Conservation (phyloP, 345 rosid genomes). For the Excoecaria agallocha region DNA sequence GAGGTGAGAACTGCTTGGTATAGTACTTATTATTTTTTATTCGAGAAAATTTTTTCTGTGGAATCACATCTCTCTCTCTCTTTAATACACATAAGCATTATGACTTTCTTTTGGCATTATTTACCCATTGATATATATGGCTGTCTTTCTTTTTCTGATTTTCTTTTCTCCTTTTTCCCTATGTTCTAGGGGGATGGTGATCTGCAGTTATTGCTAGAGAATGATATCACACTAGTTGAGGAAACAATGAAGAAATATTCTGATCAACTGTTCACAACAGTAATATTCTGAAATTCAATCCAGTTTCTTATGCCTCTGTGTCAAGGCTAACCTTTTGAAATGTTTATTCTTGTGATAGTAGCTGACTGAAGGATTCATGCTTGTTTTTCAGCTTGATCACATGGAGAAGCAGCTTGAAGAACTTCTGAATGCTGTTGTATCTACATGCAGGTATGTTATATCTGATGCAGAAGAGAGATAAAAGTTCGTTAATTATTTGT, state of each 20-base stretch:
- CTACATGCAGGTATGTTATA: constrained; percentile 24
- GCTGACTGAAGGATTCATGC: constrained; percentile 4
- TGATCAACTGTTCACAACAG: constrained; percentile 37
- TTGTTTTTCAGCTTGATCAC: constrained; percentile 38
- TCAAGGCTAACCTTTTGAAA: background rate
- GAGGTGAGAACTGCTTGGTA: constrained; percentile 22
- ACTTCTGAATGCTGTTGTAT: constrained; percentile 39
- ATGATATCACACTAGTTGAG: constrained; percentile 31
- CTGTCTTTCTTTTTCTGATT: background rate
- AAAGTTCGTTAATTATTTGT: background rate
- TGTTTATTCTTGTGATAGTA: constrained; percentile 2
- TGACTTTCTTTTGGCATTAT: background rate
- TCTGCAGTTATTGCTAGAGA: constrained; percentile 43
- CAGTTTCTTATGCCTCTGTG: background rate
- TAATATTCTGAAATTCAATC: constrained; percentile 30
- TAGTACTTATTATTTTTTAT: background rate
- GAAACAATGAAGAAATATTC: constrained; percentile 46
- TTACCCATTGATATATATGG: background rate
- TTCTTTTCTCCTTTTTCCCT: background rate
- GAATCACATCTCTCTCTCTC: background rate
- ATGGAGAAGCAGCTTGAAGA: constrained; percentile 56
- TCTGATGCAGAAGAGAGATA: background rate
- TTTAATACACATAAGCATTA: too few species aligned
- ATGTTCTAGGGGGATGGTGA: constrained; percentile 41
- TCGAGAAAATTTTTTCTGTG: constrained; percentile 12